Evolutionary conservation across 139 green algal species (phyloP).

Genomic region (Picochlorum sp.): DNA sequence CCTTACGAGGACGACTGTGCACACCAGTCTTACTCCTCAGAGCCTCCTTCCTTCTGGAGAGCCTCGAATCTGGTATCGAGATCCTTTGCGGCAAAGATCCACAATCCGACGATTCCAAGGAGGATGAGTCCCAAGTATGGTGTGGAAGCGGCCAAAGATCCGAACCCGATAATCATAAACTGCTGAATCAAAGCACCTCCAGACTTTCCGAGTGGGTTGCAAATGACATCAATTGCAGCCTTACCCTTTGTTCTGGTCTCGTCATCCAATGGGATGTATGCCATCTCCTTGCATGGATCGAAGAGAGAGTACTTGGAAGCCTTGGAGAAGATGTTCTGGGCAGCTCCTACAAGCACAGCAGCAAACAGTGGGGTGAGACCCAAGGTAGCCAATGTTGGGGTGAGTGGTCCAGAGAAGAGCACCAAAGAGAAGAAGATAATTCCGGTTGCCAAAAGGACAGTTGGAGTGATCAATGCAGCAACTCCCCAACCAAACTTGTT

Average conservation of each 20-base stretch:
- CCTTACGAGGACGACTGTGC: too few species aligned
- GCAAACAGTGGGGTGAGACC: conserved; percentile 91
- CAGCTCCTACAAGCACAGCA: conserved; percentile 91
- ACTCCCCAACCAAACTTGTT: conserved; percentile 90
- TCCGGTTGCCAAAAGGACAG: conserved; percentile 90
- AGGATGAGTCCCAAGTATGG: conserved; percentile 94
- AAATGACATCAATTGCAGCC: conserved; percentile 98
- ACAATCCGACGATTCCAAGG: conserved; percentile 76
- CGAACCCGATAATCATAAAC: conserved; percentile 95
- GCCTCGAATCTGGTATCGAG: conserved; percentile 26
- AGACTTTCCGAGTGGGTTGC: conserved; percentile 98
- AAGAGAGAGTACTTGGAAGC: conserved; percentile 97
- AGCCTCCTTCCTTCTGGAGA: not conserved
- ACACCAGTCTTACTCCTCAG: conserved; percentile 6
- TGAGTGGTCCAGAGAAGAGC: conserved; percentile 65
- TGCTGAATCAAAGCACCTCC: conserved; percentile 97
- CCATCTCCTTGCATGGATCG: conserved; percentile 99
- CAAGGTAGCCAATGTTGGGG: conserved; percentile 64
- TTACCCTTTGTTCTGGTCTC: conserved; percentile 95
- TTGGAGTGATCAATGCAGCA: conserved; percentile 93
- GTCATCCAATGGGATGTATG: conserved; percentile 95
- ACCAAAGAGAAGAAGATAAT: conserved; percentile 95
- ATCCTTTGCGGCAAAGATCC: conserved; percentile 75
- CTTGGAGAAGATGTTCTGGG: conserved; percentile 98
- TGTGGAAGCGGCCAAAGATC: conserved; percentile 90